phyloP scores from a whole-genome alignment of 1,139 yeast species.

The Debaryomycetaceae sp. region DNA sequence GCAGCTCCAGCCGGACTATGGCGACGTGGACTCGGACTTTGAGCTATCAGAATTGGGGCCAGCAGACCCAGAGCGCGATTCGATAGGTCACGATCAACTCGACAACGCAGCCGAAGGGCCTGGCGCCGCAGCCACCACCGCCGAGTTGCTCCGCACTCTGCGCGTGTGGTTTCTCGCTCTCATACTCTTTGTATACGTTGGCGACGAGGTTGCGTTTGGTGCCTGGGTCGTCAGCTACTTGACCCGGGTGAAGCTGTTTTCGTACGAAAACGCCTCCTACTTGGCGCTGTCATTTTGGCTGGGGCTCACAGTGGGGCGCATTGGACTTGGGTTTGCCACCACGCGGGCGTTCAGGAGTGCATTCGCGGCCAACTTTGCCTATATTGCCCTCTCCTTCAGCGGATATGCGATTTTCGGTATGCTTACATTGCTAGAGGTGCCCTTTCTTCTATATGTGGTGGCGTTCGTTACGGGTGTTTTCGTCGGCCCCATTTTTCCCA shows the following conservation, averaged over 20 bases:
- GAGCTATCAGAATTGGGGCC: too few relatives aligned
- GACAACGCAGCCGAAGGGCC: slow-evolving; percentile 17
- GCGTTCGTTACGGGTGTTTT: slow-evolving; percentile 60
- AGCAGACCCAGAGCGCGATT: too few relatives aligned
- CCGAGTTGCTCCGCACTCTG: slow-evolving; percentile 13
- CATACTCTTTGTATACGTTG: slow-evolving; percentile 56
- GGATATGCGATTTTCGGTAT: slow-evolving; percentile 29
- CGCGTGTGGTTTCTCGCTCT: slow-evolving; percentile 46
- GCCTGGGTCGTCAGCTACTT: slow-evolving; percentile 63
- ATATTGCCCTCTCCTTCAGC: slow-evolving; percentile 23
- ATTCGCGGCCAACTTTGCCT: slow-evolving; percentile 35
- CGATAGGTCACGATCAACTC: too few relatives aligned
- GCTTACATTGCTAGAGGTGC: slow-evolving; percentile 16
- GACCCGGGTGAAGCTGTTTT: slow-evolving; percentile 42
- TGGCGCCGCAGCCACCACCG: slow-evolving; percentile 11
- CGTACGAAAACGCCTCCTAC: slow-evolving; percentile 48
- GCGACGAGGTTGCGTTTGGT: slow-evolving; percentile 68
- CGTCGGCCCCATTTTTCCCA: slow-evolving; percentile 81
- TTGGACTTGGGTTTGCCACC: slow-evolving; percentile 57
- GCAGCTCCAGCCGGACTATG: too few relatives aligned
- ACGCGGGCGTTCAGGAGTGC: slow-evolving; percentile 44
- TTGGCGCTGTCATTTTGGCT: slow-evolving; percentile 64
- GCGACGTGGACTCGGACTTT: too few relatives aligned
- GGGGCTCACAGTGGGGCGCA: slow-evolving; percentile 61
- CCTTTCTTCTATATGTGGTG: slow-evolving; percentile 24